Evolutionary conservation across 148 eudicot species (phyloP).

Genomic region (Dianthus caryophyllus): DNA sequence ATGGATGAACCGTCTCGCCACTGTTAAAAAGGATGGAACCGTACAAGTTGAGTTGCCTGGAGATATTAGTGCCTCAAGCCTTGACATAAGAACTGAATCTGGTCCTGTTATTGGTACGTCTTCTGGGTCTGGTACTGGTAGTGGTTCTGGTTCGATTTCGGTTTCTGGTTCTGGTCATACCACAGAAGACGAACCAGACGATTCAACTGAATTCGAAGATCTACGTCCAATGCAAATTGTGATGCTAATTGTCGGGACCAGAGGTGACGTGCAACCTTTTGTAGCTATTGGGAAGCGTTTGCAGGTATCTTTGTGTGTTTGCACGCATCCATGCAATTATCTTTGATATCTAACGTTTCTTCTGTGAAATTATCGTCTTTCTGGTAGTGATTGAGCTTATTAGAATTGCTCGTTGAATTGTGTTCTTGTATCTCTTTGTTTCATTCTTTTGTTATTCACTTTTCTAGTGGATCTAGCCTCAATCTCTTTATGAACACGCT

Average conservation of each 20-base stretch:
- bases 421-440: background rate
- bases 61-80: conserved; percentile 31
- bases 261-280: conserved; percentile 54
- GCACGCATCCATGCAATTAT: background rate
- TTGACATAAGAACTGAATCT: conserved; percentile 26
- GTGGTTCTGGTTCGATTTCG: conserved; percentile 6
- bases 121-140: conserved; percentile 3
- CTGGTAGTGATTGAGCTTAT: background rate
- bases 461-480: background rate
- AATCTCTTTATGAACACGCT: background rate
- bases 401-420: background rate
- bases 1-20: conserved; percentile 37
- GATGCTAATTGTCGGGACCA: conserved; percentile 45
- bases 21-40: conserved; percentile 41
- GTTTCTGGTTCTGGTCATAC: conserved; percentile 17
- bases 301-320: conserved; percentile 28
- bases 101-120: background rate
- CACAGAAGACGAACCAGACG: conserved; percentile 24
- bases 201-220: conserved; percentile 24
- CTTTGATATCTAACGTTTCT: background rate
- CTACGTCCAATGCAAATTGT: conserved; percentile 43
- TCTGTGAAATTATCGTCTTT: background rate
- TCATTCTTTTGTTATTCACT: background rate
- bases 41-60: conserved; percentile 38
- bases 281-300: conserved; percentile 43